phyloP scores from a whole-genome alignment of 768 basidiomycete genomes.

The Hericium coralloides region DNA sequence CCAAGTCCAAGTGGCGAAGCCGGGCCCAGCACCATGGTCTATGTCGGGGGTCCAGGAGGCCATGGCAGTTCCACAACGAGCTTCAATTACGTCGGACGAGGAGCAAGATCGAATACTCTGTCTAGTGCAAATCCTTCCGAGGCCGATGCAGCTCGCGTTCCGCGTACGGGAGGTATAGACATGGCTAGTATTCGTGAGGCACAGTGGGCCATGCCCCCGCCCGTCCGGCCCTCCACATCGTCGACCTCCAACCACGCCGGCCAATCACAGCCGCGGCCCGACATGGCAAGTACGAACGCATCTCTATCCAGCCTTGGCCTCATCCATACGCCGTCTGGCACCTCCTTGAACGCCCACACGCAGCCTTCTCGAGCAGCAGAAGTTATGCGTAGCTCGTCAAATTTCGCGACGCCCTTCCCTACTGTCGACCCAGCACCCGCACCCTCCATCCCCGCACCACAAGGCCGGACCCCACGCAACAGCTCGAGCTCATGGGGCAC shows the following conservation, averaged over 20 bases:
- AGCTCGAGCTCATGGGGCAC: not conserved
- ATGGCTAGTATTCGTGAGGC: too few species aligned
- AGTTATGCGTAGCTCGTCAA: too few species aligned
- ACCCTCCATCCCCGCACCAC: not conserved
- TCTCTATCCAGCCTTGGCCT: not conserved
- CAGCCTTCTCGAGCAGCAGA: too few species aligned
- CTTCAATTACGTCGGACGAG: not conserved
- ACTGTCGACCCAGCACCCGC: not conserved
- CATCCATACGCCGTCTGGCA: not conserved
- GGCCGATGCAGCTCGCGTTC: not conserved
- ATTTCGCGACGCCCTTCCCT: too few species aligned
- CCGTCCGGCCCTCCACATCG: not conserved
- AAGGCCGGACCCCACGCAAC: not conserved
- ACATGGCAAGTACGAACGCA: not conserved
- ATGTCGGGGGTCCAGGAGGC: not conserved
- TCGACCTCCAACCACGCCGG: not conserved
- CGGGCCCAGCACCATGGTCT: not conserved
- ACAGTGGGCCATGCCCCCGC: too few species aligned
- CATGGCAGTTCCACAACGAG: not conserved
- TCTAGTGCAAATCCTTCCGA: not conserved
- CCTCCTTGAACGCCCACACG: not conserved
- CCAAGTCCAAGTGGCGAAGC: not conserved
- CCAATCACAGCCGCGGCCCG: not conserved
- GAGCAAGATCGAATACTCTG: not conserved
- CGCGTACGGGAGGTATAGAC: too few species aligned